phyloP scores from a whole-genome alignment of 78 protist genomes.

The Mastigamoeba balamuthi region DNA sequence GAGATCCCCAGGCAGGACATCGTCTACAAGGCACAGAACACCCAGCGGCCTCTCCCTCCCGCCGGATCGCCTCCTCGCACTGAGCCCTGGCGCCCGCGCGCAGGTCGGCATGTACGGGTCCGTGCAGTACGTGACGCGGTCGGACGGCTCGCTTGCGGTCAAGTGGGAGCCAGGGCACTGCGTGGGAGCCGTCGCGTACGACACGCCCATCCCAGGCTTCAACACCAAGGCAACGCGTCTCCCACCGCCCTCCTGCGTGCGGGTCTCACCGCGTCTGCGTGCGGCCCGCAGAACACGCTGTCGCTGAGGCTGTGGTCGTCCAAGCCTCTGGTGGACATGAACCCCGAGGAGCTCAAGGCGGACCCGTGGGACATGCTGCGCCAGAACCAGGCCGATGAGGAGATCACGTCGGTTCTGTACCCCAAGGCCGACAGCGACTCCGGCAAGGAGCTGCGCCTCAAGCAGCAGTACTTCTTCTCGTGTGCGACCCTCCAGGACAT shows the following conservation, averaged over 20 bases:
- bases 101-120: too few species aligned
- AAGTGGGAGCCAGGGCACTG: constrained; percentile 67
- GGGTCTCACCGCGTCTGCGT: too few species aligned
- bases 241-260: too few species aligned
- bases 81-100: too few species aligned
- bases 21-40: too few species aligned
- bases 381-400: constrained; percentile 68
- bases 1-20: constrained; percentile 73
- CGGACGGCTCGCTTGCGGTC: background rate
- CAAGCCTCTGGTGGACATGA: constrained; percentile 65
- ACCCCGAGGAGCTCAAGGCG: constrained; percentile 73
- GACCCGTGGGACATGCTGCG: constrained; percentile 66
- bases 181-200: constrained; percentile 68
- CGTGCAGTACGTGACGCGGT: too few species aligned
- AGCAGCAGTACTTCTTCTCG: constrained; percentile 92
- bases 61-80: too few species aligned
- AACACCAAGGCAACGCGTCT: too few species aligned
- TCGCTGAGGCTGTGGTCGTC: constrained; percentile 89
- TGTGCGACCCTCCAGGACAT: constrained; percentile 90
- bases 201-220: constrained; percentile 80
- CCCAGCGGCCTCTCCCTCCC: too few species aligned
- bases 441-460: constrained; percentile 88
- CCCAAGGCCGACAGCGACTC: constrained; percentile 88
- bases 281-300: constrained; percentile 35
- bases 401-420: constrained; percentile 85